These are phyloP conservation scores for Taphrina sp. DNA, from an alignment of 1,139 yeast genomes.

Conservation along the genomic window DNA sequence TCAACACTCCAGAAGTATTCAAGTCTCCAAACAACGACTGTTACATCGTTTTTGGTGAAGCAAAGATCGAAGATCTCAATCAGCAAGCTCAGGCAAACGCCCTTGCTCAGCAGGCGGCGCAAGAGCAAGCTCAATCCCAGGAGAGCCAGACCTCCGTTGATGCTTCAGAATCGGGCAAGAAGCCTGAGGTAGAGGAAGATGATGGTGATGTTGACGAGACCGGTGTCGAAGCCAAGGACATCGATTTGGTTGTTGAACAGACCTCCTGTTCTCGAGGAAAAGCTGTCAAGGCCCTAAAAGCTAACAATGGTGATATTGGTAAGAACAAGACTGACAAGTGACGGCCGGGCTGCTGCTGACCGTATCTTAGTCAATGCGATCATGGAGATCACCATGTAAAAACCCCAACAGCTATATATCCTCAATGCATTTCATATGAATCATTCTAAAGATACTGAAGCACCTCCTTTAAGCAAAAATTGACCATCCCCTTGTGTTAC, in stretches of 20 bases:
- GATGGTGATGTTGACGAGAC: conserved; percentile 41
- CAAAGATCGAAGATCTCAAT: conserved; percentile 88
- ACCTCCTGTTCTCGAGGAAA: conserved; percentile 82
- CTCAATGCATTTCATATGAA: no score
- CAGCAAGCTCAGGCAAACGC: conserved; percentile 53
- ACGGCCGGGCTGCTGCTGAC: no score
- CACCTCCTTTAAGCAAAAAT: no score
- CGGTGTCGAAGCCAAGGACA: conserved; percentile 42
- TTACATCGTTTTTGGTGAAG: conserved; percentile 96
- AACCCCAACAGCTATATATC: no score
- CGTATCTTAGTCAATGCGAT: conserved; percentile 24
- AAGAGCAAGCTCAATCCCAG: conserved; percentile 47
- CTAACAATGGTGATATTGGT: conserved; percentile 53
- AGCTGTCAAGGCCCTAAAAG: conserved; percentile 87
- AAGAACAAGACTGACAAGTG: conserved; percentile 2
- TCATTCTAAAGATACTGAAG: no score
- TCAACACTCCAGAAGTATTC: conserved; percentile 94
- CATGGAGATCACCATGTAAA: conserved; percentile 31
- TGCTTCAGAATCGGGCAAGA: conserved; percentile 35
- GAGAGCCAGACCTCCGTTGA: conserved; percentile 44
- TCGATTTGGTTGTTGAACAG: conserved; percentile 49
- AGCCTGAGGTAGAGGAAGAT: conserved; percentile 37
- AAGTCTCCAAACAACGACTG: conserved; percentile 85
- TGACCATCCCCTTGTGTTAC: no score
- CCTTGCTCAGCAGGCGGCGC: conserved; percentile 41